A percentile compares a stretch with the other conserved stretches of the same genome.
phyloP scores from a whole-genome alignment of 805 yeast genomes.

The Wickerhamiella shivajii region DNA sequence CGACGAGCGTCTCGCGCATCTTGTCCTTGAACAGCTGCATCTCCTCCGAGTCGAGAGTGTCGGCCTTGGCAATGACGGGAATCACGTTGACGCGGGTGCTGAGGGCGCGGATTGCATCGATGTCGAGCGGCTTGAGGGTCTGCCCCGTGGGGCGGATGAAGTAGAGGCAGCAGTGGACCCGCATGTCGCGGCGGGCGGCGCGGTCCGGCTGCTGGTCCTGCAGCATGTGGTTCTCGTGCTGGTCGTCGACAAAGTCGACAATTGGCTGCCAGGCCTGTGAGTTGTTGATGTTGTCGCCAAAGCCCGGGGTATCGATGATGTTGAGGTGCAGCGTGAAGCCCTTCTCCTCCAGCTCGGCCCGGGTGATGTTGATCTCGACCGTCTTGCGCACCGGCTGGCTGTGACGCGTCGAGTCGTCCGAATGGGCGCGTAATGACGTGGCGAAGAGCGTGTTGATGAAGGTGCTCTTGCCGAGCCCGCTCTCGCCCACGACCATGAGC shows the following conservation, averaged over 20 bases:
- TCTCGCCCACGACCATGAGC: constrained; percentile 65
- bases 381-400: constrained; percentile 28
- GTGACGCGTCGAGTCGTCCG: constrained; percentile 28
- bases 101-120: constrained; percentile 56
- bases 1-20: constrained; percentile 36
- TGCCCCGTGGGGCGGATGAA: constrained; percentile 59
- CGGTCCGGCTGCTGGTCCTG: constrained; percentile 71
- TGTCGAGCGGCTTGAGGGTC: constrained; percentile 50
- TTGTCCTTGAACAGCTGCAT: constrained; percentile 37
- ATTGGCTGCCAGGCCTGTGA: constrained; percentile 53
- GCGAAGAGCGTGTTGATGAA: constrained; percentile 82
- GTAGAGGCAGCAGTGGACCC: constrained; percentile 78
- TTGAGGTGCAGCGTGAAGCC: constrained; percentile 44
- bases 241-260: constrained; percentile 64
- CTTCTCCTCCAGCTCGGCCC: constrained; percentile 44
- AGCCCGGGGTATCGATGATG: constrained; percentile 63
- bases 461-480: constrained; percentile 88
- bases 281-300: constrained; percentile 58
- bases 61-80: constrained; percentile 74
- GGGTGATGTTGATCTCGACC: constrained; percentile 27
- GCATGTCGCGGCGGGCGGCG: constrained; percentile 36
- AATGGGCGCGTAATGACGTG: too few relatives aligned
- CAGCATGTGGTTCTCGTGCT: constrained; percentile 48
- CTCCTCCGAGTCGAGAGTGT: constrained; percentile 49
- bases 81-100: constrained; percentile 62